These are phyloP conservation scores for Stemphylium beticola DNA, from an alignment of 2,329 filamentous ascomycete genomes.

Conservation along the genomic window DNA sequence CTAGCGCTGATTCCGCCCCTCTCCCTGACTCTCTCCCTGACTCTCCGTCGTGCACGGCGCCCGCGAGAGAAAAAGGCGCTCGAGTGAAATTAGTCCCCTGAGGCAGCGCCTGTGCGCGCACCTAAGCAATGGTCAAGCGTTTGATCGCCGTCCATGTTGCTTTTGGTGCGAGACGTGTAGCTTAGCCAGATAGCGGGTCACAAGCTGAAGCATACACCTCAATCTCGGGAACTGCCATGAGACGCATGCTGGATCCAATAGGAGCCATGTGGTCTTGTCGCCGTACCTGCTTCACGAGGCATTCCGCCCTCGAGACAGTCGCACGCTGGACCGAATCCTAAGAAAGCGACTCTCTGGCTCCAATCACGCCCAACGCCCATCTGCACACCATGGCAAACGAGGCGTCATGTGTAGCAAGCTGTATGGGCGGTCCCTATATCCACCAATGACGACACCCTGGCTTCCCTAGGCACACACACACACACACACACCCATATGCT, in stretches of 20 bases:
- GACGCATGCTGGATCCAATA: constrained; percentile 13
- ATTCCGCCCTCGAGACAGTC: constrained; percentile 17
- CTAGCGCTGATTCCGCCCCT: constrained; percentile 30
- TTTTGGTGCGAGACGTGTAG: constrained; percentile 28
- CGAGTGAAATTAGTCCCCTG: constrained; percentile 43
- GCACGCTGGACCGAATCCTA: not conserved
- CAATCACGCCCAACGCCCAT: not conserved
- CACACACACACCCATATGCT: not conserved
- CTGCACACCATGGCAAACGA: not conserved
- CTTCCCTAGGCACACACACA: not conserved
- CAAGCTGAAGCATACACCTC: constrained; percentile 22
- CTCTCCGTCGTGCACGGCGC: constrained; percentile 26
- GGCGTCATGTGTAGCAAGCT: not conserved
- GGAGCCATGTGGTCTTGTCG: constrained; percentile 12
- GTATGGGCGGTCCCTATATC: constrained; percentile 9
- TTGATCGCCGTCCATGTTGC: constrained; percentile 48
- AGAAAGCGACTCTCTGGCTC: not conserved
- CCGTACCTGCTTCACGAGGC: constrained; percentile 33
- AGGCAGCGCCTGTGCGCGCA: constrained; percentile 32
- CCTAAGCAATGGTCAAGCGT: constrained; percentile 47
- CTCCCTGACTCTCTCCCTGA: constrained; percentile 25
- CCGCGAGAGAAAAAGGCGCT: constrained; percentile 16
- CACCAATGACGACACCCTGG: constrained; percentile 21
- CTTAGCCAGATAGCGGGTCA: constrained; percentile 36
- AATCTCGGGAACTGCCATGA: constrained; percentile 32